Evolutionary conservation across 2,329 filamentous ascomycete genomes (phyloP).

Genomic region (Coniosporium tulheliwenetii): DNA sequence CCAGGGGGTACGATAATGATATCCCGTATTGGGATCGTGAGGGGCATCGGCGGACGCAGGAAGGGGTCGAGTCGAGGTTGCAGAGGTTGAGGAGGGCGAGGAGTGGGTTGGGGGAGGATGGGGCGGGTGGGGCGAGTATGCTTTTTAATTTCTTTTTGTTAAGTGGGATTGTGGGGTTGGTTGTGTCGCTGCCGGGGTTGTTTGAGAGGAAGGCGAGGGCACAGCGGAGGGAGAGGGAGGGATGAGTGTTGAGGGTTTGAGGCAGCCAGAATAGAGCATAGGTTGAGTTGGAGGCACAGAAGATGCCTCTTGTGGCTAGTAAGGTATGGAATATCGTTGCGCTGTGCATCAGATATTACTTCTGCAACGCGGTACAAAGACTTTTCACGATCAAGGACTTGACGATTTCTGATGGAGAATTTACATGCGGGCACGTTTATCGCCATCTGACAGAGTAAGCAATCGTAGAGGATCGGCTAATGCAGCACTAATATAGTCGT

Average conservation of each 20-base stretch:
- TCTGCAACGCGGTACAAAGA: too few species aligned
- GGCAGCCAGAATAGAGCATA: too few species aligned
- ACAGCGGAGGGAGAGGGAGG: not conserved
- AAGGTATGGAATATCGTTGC: too few species aligned
- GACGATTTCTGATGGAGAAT: too few species aligned
- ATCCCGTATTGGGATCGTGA: constrained; percentile 66
- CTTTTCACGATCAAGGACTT: too few species aligned
- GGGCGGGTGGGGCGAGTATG: constrained; percentile 5
- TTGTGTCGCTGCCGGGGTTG: not conserved
- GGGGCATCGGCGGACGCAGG: constrained; percentile 60
- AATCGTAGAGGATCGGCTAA: too few species aligned
- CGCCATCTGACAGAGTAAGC: too few species aligned
- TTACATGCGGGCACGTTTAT: too few species aligned
- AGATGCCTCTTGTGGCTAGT: too few species aligned
- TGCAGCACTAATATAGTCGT: too few species aligned
- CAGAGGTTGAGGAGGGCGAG: constrained; percentile 7
- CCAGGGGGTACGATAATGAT: constrained; percentile 30
- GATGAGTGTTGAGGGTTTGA: not conserved
- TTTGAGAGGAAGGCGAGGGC: not conserved
- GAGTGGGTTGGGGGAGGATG: constrained; percentile 3
- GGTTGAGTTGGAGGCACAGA: too few species aligned
- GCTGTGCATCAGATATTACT: too few species aligned
- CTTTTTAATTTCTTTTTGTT: constrained; percentile 8
- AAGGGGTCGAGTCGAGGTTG: constrained; percentile 27
- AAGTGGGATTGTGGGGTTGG: constrained; percentile 11